Evolutionary conservation across 2,329 filamentous ascomycete genomes (phyloP), one percentile per base, ranked within the genome.

Genomic region (Sclerotinia nivalis): DNA sequence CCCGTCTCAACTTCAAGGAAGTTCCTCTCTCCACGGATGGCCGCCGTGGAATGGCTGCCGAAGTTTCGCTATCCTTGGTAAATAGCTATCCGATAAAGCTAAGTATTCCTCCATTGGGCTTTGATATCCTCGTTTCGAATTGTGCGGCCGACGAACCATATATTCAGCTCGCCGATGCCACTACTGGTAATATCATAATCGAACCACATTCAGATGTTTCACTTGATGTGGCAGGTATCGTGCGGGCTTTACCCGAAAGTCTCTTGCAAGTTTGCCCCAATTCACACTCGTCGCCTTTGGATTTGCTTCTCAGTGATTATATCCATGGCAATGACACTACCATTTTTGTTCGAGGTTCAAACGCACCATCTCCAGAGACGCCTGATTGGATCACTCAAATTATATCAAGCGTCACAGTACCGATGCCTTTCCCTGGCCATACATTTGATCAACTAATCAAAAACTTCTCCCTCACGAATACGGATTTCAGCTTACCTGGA

Each of bases 321-420:
- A 88, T 98, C 73, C 88, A 91, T 72, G 94, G 95, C 61, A 85
- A 91, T 55, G 85, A 91, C 69, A 91, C 92, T 0, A 93, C 89
- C 1, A 85, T 97, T 18, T 96, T 93, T 80, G 89, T 98, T 62
- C 91, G 91, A 64, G 96, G 95, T 37, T 91, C 91, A 69, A 86
- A 88, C 71, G 83, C 88, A 37, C 87, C 90, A 3, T 85, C 85
- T 25, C 83, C 86, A 1, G 84, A 89, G 47, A 92, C 93, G 0
- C 96, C 96, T 0, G 83, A 84, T 59, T 99, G 96, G 96, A 86
- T 97, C 61, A 86, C 87, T 20, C 88, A 94, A 66, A 85, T 99
- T 31, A 83, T 98, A 50, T 89, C 89, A 59, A 93, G 91, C 74
- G 87, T 98, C 66, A 94, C 90, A 0, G 85, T 98, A 0, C 93